These are phyloP conservation scores for Apiospora pterosperma DNA, from an alignment of 2,329 filamentous ascomycete genomes.

Conservation along the genomic window DNA sequence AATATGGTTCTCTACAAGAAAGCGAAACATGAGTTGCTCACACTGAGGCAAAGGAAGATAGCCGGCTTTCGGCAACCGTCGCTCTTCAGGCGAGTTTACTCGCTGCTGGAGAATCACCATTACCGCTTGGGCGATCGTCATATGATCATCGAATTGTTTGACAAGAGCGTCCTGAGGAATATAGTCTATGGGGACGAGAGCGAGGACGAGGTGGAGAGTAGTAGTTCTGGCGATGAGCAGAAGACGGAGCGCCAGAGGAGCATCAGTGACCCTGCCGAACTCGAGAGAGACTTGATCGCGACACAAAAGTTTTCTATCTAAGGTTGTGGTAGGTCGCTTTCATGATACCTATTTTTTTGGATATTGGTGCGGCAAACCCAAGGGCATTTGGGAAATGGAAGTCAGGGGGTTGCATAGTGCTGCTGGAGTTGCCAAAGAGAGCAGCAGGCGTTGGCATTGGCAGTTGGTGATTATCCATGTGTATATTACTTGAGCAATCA, in stretches of 20 bases:
- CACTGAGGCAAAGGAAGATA: constrained; percentile 71
- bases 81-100: constrained; percentile 83
- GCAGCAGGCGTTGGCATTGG: not conserved
- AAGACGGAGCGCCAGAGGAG: constrained; percentile 57
- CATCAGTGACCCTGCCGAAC: constrained; percentile 36
- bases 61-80: constrained; percentile 70
- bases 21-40: constrained; percentile 74
- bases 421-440: not conserved
- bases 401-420: constrained; percentile 1
- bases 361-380: not conserved
- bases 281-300: constrained; percentile 12
- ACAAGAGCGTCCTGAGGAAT: constrained; percentile 79
- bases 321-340: not conserved
- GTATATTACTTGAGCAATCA: not conserved
- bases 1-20: constrained; percentile 92
- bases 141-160: constrained; percentile 91
- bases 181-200: constrained; percentile 72
- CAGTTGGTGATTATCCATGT: not conserved
- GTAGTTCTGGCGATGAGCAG: constrained; percentile 47
- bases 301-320: constrained; percentile 10
- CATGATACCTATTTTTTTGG: not conserved
- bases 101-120: constrained; percentile 82
- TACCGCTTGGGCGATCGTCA: constrained; percentile 84
- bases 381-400: not conserved
- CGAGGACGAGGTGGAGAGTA: constrained; percentile 34